phyloP scores from a whole-genome alignment of 225 moss, liverwort and hornwort genomes.

The Straminergon stramineum region DNA sequence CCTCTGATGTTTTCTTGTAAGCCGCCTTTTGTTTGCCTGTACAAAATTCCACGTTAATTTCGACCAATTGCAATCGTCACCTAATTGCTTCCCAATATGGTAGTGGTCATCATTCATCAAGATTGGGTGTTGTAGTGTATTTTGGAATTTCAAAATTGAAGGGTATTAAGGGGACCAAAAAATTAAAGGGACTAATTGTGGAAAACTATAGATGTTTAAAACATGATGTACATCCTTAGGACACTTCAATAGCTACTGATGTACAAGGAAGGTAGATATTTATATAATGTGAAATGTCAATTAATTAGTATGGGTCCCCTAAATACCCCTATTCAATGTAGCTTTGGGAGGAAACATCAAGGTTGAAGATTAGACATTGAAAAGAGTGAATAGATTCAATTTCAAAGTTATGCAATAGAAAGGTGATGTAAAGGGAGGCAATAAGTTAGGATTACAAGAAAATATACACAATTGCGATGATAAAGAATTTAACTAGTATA shows the following conservation, averaged over 20 bases:
- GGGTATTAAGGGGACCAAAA: too few species aligned
- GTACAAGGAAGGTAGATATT: too few species aligned
- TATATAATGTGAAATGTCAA: too few species aligned
- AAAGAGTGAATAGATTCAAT: background rate
- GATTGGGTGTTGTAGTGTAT: background rate
- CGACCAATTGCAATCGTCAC: too few species aligned
- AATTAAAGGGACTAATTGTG: too few species aligned
- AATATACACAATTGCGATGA: too few species aligned
- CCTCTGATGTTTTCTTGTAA: background rate
- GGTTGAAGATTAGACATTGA: background rate
- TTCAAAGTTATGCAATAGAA: too few species aligned
- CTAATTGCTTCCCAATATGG: background rate
- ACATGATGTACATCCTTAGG: too few species aligned
- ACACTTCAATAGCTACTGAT: too few species aligned
- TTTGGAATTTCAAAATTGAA: background rate
- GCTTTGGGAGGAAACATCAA: rapidly evolving
- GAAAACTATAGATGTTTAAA: too few species aligned
- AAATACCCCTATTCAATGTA: too few species aligned
- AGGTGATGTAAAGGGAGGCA: rapidly evolving
- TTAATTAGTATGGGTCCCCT: too few species aligned
- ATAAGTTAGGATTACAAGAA: background rate
- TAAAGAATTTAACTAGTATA: background rate
- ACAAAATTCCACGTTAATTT: background rate
- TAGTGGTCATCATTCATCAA: background rate
- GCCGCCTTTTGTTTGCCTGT: background rate